A percentile compares a stretch with the other conserved stretches of the same genome.
Evolutionary conservation across 2,329 filamentous ascomycete species (phyloP).

Genomic region (Colletotrichum echinochloae): DNA sequence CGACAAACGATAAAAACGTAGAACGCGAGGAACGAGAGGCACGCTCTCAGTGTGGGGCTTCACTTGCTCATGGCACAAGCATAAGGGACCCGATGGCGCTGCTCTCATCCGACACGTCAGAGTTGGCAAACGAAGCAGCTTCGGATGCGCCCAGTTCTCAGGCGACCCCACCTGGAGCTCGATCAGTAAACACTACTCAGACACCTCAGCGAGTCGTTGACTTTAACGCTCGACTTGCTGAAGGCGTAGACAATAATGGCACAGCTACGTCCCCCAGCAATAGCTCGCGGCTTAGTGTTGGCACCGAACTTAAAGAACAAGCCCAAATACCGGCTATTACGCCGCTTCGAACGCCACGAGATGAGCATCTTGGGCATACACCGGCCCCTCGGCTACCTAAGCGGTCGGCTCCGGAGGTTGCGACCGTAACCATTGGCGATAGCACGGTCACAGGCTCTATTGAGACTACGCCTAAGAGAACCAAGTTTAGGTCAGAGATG

Average conservation of each 20-base stretch:
- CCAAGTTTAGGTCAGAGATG: background rate
- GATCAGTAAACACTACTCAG: background rate
- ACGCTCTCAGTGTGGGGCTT: background rate
- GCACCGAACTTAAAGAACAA: conserved; percentile 32
- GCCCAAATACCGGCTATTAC: conserved; percentile 41
- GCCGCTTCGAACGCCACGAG: conserved; percentile 14
- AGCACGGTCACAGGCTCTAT: conserved; percentile 75
- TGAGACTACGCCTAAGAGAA: conserved; percentile 64
- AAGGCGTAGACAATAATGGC: conserved; percentile 45
- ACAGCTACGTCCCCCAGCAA: conserved; percentile 8
- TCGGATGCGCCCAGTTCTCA: background rate
- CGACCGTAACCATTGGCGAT: conserved; percentile 81
- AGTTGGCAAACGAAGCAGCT: background rate
- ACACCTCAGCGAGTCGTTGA: conserved; percentile 47
- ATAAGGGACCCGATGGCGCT: background rate
- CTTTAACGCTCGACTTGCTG: conserved; percentile 52
- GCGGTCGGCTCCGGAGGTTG: conserved; percentile 69
- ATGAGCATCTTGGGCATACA: background rate
- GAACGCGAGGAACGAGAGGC: background rate
- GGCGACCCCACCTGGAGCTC: background rate
- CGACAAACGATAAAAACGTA: background rate
- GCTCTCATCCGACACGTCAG: background rate
- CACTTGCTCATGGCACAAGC: background rate
- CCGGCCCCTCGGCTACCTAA: conserved; percentile 55
- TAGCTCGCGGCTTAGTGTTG: too few relatives aligned